phyloP scores from a whole-genome alignment of 2,329 filamentous ascomycete species.

The Aquanectria penicillioides region DNA sequence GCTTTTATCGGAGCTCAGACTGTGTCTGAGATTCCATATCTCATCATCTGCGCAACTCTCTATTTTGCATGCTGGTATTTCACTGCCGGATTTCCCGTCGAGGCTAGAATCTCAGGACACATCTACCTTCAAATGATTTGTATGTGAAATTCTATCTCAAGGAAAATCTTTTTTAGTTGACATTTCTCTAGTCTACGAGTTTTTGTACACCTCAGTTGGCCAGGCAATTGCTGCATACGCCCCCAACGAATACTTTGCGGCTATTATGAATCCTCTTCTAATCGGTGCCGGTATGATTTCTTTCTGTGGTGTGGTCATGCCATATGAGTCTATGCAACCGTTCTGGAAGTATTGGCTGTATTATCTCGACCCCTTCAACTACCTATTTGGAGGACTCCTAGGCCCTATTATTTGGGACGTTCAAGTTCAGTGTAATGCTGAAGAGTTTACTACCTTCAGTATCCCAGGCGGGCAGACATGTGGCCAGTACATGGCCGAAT shows the following conservation, averaged over 20 bases:
- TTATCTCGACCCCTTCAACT: constrained; percentile 54
- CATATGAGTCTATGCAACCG: constrained; percentile 30
- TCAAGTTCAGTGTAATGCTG: constrained; percentile 46
- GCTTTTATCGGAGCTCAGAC: constrained; percentile 61
- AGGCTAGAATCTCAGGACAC: constrained; percentile 56
- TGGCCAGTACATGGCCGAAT: constrained; percentile 32
- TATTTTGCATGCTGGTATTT: constrained; percentile 64
- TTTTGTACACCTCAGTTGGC: constrained; percentile 54
- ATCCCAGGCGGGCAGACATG: constrained; percentile 21
- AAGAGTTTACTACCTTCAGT: constrained; percentile 39
- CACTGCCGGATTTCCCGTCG: constrained; percentile 33
- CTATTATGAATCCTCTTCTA: constrained; percentile 57
- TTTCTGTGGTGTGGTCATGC: constrained; percentile 41
- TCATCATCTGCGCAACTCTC: constrained; percentile 49
- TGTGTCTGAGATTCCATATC: constrained; percentile 51
- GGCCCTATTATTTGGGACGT: constrained; percentile 50
- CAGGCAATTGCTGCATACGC: constrained; percentile 59
- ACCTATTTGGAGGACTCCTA: constrained; percentile 52
- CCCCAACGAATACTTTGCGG: constrained; percentile 60
- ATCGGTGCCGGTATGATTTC: constrained; percentile 49
- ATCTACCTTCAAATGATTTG: constrained; percentile 57
- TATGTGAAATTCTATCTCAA: constrained; percentile 45
- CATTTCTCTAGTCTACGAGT: constrained; percentile 47
- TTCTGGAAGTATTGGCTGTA: constrained; percentile 50
- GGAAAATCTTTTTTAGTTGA: constrained; percentile 29